Conservation (phyloP, 306 rosid genomes). For the Rosa rugosa region DNA sequence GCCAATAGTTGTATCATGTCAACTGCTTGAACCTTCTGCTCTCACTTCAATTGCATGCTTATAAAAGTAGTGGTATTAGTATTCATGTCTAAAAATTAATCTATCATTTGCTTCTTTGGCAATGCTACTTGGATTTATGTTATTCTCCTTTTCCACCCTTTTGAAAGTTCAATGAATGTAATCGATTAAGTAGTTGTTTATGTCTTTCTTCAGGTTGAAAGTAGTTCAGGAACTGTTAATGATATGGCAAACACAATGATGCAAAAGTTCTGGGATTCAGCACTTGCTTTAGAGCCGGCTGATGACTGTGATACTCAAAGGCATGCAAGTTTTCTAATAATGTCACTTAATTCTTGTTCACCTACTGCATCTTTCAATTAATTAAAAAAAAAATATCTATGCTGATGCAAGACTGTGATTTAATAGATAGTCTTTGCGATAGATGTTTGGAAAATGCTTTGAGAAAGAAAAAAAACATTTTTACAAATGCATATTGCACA, state of each 20-base stretch:
- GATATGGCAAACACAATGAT: conserved; percentile 84
- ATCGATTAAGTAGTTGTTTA: not conserved
- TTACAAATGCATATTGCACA: not conserved
- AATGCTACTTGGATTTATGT: not conserved
- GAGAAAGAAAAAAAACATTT: not conserved
- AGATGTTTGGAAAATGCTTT: not conserved
- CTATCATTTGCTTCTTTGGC: not conserved
- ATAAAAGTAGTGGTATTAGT: not conserved
- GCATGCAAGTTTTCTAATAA: conserved; percentile 27
- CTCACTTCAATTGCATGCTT: not conserved
- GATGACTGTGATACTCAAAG: conserved; percentile 88
- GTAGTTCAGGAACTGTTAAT: conserved; percentile 69
- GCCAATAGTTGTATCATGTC: not conserved
- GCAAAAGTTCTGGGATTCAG: conserved; percentile 98
- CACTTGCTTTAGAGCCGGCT: conserved; percentile 74
- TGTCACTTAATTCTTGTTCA: not conserved
- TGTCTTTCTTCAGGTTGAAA: conserved; percentile 56
- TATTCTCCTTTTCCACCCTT: not conserved
- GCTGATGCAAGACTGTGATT: not conserved
- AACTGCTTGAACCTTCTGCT: not conserved
- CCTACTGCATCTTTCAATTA: not conserved
- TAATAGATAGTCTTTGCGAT: not conserved
- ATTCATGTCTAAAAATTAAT: not conserved
- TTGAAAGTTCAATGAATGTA: not conserved
- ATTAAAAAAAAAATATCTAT: not conserved